These are phyloP conservation scores for Metschnikowia henanensis DNA, from an alignment of 805 yeast genomes.

Conservation along the genomic window DNA sequence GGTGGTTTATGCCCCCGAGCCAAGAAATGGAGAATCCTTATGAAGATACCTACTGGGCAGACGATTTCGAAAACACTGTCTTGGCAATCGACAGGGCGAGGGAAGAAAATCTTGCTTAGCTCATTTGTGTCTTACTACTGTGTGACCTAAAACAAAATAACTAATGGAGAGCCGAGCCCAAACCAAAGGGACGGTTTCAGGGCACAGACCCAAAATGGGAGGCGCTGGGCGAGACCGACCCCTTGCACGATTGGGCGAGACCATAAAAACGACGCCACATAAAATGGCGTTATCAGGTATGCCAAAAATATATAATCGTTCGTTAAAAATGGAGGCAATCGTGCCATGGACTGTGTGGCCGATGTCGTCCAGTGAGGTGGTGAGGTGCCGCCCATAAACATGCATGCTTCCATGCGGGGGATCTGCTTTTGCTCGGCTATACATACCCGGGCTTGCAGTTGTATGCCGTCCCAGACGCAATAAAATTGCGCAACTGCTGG, in stretches of 20 bases:
- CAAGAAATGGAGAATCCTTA: slow-evolving; percentile 37
- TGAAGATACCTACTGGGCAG: slow-evolving; percentile 51
- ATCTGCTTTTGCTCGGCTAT: background rate
- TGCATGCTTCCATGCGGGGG: background rate
- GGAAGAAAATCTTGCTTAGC: too few relatives aligned
- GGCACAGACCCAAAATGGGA: too few relatives aligned
- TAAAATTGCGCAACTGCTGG: background rate
- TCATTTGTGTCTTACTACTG: too few relatives aligned
- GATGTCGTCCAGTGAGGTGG: background rate
- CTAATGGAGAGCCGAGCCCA: too few relatives aligned
- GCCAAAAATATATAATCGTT: too few relatives aligned
- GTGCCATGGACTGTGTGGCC: background rate
- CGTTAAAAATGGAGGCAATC: too few relatives aligned
- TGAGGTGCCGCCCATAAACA: background rate
- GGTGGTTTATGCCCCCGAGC: slow-evolving; percentile 74
- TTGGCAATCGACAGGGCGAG: slow-evolving; percentile 23
- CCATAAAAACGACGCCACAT: too few relatives aligned
- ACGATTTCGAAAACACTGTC: slow-evolving; percentile 49
- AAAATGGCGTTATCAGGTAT: too few relatives aligned
- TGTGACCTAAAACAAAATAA: too few relatives aligned
- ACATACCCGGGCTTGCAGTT: background rate
- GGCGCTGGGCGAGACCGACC: too few relatives aligned
- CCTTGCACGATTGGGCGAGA: too few relatives aligned
- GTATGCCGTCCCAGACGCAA: background rate
- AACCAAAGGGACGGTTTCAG: too few relatives aligned